Evolutionary conservation across 371 early-diverging fungal genomes (phyloP).

Genomic region (Zopfochytrium polystomum): DNA sequence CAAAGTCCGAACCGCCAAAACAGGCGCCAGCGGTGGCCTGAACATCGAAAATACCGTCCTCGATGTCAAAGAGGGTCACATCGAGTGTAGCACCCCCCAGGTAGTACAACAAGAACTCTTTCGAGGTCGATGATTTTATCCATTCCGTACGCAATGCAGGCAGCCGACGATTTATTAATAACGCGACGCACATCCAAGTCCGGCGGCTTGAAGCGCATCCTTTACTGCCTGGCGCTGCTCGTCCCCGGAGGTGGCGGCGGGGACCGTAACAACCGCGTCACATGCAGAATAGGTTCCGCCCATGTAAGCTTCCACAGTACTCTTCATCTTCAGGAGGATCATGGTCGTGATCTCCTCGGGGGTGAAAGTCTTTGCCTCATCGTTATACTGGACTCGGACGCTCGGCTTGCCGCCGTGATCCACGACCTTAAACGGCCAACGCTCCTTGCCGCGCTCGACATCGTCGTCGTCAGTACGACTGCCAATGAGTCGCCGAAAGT

Average conservation of each 20-base stretch:
- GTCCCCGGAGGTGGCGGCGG: conserved; percentile 97
- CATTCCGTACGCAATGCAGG: conserved; percentile 95
- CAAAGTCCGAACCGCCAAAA: conserved; percentile 94
- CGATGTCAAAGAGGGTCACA: conserved; percentile 84
- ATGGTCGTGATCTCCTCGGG: conserved; percentile 93
- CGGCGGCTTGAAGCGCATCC: conserved; percentile 93
- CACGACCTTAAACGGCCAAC: conserved; percentile 88
- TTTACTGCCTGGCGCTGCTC: conserved; percentile 98
- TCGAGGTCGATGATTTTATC: conserved; percentile 55
- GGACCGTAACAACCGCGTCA: too few species aligned
- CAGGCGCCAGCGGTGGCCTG: conserved; percentile 91
- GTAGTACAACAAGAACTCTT: conserved; percentile 75
- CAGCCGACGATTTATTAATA: conserved; percentile 97
- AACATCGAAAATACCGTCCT: conserved; percentile 82
- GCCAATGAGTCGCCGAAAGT: too few species aligned
- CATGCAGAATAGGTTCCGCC: too few species aligned
- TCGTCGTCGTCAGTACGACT: too few species aligned
- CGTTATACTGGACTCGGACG: conserved; percentile 69
- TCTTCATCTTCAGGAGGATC: conserved; percentile 91
- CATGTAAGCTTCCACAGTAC: conserved; percentile 86
- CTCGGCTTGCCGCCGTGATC: conserved; percentile 48
- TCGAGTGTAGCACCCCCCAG: conserved; percentile 95
- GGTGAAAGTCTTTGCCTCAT: conserved; percentile 65
- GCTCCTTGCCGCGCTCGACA: too few species aligned
- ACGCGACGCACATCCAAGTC: conserved; percentile 94